A percentile compares a stretch with the other conserved stretches of the same genome.
phyloP scores from a whole-genome alignment of 441 rosid species.

The Eutrema salsugineum region DNA sequence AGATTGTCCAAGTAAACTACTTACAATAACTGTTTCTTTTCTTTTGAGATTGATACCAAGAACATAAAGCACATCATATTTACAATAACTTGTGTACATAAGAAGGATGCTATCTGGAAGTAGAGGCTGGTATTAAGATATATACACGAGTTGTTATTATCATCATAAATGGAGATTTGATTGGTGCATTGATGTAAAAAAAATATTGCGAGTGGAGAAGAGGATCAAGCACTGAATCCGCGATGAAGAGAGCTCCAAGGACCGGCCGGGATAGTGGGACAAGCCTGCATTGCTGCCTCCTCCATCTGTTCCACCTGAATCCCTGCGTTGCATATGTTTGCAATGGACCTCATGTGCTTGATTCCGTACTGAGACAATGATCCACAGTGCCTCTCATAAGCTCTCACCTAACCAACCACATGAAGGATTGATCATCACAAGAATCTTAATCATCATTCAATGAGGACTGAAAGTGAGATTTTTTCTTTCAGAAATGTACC shows the following conservation, averaged over 20 bases:
- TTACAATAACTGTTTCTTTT: conserved; percentile 40
- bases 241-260: conserved; percentile 46
- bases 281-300: conserved; percentile 77
- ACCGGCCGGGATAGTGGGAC: conserved; percentile 51
- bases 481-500: conserved; percentile 36
- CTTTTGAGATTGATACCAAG: background rate
- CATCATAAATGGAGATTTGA: background rate
- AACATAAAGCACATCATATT: background rate
- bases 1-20: no score
- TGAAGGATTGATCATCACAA: background rate
- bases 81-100: background rate
- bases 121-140: background rate
- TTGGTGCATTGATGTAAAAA: background rate
- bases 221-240: conserved; percentile 26
- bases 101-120: background rate
- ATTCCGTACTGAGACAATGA: conserved; percentile 81
- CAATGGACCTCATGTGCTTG: conserved; percentile 88
- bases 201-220: background rate
- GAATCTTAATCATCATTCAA: background rate
- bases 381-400: conserved; percentile 74
- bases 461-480: background rate
- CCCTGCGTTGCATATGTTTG: conserved; percentile 85
- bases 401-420: conserved; percentile 60
- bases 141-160: background rate
- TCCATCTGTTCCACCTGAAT: conserved; percentile 52